Evolutionary conservation across 148 eudicot species (phyloP), one percentile per base, ranked within the genome.

Genomic region (Mesembryanthemum crystallinum): DNA sequence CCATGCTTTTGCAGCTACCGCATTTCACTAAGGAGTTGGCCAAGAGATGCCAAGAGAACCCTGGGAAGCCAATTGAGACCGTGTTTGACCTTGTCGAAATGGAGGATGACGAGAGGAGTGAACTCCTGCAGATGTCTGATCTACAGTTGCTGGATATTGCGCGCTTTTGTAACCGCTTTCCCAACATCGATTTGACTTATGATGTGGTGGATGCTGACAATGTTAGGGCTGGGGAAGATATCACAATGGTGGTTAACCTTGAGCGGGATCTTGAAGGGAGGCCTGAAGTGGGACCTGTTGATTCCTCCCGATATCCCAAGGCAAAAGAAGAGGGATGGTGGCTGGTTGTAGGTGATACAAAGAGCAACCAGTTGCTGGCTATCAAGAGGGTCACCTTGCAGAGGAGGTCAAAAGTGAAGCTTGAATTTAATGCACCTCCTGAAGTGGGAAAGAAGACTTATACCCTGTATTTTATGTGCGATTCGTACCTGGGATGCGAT

Each of bases 241-340:
- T 90, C 9, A 73, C 78, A 30, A 47, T 92, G 76, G 82, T 73
- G 72, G 93, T 92, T 18, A 78, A 84, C 27, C 96, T 92, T 3
- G 91, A 89, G 67, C 81, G 97, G 42, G 93, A 92, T 80, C 87
- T 90, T 37, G 92, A 85, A 71, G 92, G 92, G 32, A 85, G 89
- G 81, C 72, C 87, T 6, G 91, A 86, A 79, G 90, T 89, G 75
- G 96, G 89, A 27, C 88, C 91, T 7, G 96, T 89, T 29, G 90
- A 88, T 81, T 82, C 93, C 13, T 84, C 89, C 8, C 86, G 96
- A 57, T 92, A 88, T 60, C 96, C 97, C 7, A 89, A 90, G 71
- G 65, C 86, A 23, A 92, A 92, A 77, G 96, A 90, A 74, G 97
- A 92, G 72, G 93, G 93, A 5, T 92, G 97, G 97, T 92, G 93